phyloP scores from a whole-genome alignment of 495 filamentous ascomycete species.

The Xylaria bambusicola region DNA sequence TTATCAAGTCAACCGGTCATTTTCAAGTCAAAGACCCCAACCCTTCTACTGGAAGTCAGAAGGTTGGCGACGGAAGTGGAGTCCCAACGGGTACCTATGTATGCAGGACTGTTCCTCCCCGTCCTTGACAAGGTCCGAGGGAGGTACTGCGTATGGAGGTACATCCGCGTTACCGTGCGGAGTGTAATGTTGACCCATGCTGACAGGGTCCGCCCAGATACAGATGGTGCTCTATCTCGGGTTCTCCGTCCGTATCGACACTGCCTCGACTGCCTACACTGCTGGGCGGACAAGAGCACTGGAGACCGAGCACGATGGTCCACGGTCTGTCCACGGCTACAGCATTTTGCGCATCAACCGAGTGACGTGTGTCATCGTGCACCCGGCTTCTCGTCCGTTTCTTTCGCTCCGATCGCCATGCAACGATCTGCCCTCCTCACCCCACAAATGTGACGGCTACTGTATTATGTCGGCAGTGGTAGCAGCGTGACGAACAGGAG shows the following conservation, averaged over 20 bases:
- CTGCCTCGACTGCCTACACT: too few relatives aligned
- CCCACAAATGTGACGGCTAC: conserved; percentile 5
- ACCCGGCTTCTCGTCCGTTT: conserved; percentile 5
- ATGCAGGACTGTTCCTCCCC: background rate
- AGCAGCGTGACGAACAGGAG: background rate
- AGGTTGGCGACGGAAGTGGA: too few relatives aligned
- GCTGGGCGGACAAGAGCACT: too few relatives aligned
- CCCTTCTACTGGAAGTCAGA: too few relatives aligned
- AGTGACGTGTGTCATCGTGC: conserved; percentile 16
- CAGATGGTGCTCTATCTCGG: background rate
- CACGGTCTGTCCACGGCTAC: too few relatives aligned
- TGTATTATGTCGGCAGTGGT: conserved; percentile 13
- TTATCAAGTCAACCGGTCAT: too few relatives aligned
- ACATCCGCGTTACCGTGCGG: conserved; percentile 11
- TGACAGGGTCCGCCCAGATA: background rate
- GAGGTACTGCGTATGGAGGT: conserved; percentile 4
- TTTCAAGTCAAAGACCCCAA: too few relatives aligned
- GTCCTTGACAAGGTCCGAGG: background rate
- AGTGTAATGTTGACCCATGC: background rate
- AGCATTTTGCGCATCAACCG: conserved; percentile 5
- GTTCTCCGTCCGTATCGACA: background rate
- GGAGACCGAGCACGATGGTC: too few relatives aligned
- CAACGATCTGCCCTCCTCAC: conserved; percentile 3
- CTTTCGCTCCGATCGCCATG: conserved; percentile 2
- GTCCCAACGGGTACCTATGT: too few relatives aligned